Evolutionary conservation across 2,329 filamentous ascomycete genomes (phyloP).

Genomic region (Dryadomyces sulphureus): DNA sequence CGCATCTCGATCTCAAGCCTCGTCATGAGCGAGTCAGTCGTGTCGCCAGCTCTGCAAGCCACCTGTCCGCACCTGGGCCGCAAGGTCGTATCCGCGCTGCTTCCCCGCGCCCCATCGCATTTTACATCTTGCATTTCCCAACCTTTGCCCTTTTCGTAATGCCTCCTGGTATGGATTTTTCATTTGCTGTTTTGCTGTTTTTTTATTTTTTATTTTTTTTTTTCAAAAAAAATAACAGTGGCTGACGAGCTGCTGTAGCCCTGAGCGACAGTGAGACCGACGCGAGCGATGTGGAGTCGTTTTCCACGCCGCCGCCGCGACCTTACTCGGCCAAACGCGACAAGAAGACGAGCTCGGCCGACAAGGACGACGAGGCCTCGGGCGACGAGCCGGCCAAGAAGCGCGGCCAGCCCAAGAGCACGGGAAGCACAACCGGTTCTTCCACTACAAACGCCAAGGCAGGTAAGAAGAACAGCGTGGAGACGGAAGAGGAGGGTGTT

Average conservation of each 20-base stretch:
- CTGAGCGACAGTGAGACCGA: slow-evolving; percentile 28
- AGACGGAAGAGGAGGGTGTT: too few species aligned
- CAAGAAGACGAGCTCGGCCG: slow-evolving; percentile 21
- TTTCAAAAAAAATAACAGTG: background rate
- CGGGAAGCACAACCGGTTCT: background rate
- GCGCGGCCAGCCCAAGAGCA: slow-evolving; percentile 5
- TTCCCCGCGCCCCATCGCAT: background rate
- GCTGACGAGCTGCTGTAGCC: slow-evolving; percentile 13
- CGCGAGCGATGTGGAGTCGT: slow-evolving; percentile 12
- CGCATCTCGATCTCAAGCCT: background rate
- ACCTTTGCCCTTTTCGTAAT: background rate
- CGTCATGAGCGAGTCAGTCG: background rate
- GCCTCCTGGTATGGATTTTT: background rate
- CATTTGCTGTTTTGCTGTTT: background rate
- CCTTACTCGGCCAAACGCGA: slow-evolving; percentile 10
- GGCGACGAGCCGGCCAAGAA: slow-evolving; percentile 12
- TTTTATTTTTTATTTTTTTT: background rate
- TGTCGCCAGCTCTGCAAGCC: background rate
- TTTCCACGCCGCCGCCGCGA: slow-evolving; percentile 12
- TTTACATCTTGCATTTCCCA: background rate
- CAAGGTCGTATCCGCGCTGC: background rate
- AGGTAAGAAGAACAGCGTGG: background rate
- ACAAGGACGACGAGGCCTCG: slow-evolving; percentile 10
- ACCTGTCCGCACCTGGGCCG: background rate
- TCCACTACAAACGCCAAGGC: slow-evolving; percentile 7